Base-by-base conservation (phyloP, 257 asterid species). In the Gentiana straminea region DNA sequence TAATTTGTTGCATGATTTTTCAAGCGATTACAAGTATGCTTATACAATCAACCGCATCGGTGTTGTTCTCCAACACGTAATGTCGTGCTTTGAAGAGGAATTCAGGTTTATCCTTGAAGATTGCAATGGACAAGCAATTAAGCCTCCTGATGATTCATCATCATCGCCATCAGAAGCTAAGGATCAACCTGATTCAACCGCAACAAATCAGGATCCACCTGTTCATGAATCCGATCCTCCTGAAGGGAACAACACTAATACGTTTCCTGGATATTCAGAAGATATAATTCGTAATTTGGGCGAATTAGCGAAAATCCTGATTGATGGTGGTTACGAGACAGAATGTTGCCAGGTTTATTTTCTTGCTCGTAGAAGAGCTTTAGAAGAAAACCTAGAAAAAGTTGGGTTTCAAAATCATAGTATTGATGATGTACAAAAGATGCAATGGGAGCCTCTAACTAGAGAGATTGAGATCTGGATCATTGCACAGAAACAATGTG, bases 401-500 rank as follows among this genome's bases (percentile, higher is more conserved):
- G 41, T 73, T 2, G 94, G 98, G 2, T 76, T 86, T 51, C 89
- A 84, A 38, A 84, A 79, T 15, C 66, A 68, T 66, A 84, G 92
- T 78, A 78, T 79, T 10, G 98, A 90, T 7, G 98, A 90, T 32
- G 81, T 90, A 35, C 92, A 82, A 34, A 90, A 63, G 57, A 86
- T 79, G 94, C 39, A 66, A 1, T 81, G 96, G 94, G 95, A 90
- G 4, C 10, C 77, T 3, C 63, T 90, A 49, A 95, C 87, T 78
- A 76, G 79, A 51, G 95, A 86, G 62, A 81, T 86, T 59, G 78
- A 62, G 6, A 45, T 81, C 15, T 87, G 98, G 95, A 81, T 79
- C 58, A 52, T 35, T 0, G 70, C 75, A 41, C 79, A 80, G 77
- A 77, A 74, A 36, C 75, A 73, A 33, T 74, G 74, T 47, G 64